Conservation (phyloP, 495 filamentous ascomycete species). For the Tuber melanosporum region DNA sequence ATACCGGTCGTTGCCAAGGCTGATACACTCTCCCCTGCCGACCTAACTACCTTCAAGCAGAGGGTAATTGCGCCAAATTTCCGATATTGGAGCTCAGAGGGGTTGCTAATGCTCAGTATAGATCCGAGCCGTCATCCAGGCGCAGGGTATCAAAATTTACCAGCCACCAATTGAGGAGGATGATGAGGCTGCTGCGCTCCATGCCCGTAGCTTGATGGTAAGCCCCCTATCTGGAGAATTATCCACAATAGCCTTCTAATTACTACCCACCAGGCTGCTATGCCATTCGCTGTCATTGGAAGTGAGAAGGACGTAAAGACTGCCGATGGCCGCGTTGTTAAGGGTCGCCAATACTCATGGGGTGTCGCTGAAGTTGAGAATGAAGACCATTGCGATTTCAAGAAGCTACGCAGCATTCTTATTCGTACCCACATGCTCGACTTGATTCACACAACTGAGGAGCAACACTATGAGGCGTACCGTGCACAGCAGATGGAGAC, state of each 20-base stretch:
- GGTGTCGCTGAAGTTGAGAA: constrained; percentile 99
- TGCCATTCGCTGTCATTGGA: constrained; percentile 98
- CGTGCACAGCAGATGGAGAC: constrained; percentile 99
- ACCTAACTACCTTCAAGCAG: constrained; percentile 86
- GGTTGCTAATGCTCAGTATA: constrained; percentile 42
- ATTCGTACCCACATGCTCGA: constrained; percentile 99
- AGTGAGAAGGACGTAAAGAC: constrained; percentile 99
- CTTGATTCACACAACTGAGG: constrained; percentile 98
- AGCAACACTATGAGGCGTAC: constrained; percentile 98
- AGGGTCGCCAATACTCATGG: constrained; percentile 98
- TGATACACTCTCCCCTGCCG: constrained; percentile 87
- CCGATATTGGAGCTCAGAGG: constrained; percentile 10
- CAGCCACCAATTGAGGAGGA: constrained; percentile 95
- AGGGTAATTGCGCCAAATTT: constrained; percentile 54
- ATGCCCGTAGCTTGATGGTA: constrained; percentile 80
- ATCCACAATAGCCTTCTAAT: constrained; percentile 2
- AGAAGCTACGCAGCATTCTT: constrained; percentile 97
- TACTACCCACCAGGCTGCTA: constrained; percentile 53
- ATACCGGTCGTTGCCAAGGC: constrained; percentile 98
- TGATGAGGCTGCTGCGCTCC: constrained; percentile 88
- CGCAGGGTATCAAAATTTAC: constrained; percentile 99
- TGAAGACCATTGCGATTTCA: constrained; percentile 99
- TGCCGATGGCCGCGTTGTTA: constrained; percentile 86
- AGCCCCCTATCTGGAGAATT: neutral
- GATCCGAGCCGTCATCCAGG: constrained; percentile 92